Percentiles rank a stretch among this genome's conserved stretches.
These are phyloP conservation scores for Cadophora gregata DNA, from an alignment of 2,329 filamentous ascomycete genomes.

Conservation along the genomic window DNA sequence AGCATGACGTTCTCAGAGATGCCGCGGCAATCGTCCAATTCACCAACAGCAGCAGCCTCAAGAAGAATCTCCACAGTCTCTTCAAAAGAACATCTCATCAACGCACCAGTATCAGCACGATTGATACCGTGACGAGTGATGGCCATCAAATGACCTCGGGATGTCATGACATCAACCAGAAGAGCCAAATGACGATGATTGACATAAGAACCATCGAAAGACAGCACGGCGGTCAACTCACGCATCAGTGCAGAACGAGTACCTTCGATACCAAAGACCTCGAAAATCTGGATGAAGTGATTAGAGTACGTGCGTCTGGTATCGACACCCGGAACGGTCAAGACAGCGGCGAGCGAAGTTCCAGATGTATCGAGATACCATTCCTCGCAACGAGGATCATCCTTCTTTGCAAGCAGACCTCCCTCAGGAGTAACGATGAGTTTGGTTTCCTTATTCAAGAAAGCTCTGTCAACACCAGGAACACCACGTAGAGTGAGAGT, in stretches of 20 bases:
- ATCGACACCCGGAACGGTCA: constrained; percentile 89
- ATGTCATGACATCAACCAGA: constrained; percentile 97
- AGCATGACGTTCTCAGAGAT: constrained; percentile 99
- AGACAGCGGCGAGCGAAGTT: constrained; percentile 81
- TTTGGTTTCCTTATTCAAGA: constrained; percentile 82
- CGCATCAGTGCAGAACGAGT: constrained; percentile 85
- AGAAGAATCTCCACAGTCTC: constrained; percentile 98
- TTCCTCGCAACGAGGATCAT: constrained; percentile 78
- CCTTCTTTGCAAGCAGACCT: constrained; percentile 74
- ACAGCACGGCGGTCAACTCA: constrained; percentile 90
- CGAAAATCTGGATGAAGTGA: constrained; percentile 92
- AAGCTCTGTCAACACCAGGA: constrained; percentile 84
- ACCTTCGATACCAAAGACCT: constrained; percentile 96
- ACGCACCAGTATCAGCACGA: constrained; percentile 92
- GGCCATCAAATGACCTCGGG: constrained; percentile 90
- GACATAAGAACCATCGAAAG: constrained; percentile 99
- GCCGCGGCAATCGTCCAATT: constrained; percentile 96
- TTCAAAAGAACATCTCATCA: constrained; percentile 99
- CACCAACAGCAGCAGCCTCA: constrained; percentile 91
- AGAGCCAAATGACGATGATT: constrained; percentile 97
- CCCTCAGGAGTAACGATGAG: constrained; percentile 74
- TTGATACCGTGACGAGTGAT: constrained; percentile 99
- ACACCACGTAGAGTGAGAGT: constrained; percentile 92
- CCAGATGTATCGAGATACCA: constrained; percentile 97
- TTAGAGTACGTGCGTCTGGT: constrained; percentile 88